Evolutionary conservation across 257 asterid species (phyloP), one percentile per base, ranked within the genome.

Genomic region (Ligustrum vulgare): DNA sequence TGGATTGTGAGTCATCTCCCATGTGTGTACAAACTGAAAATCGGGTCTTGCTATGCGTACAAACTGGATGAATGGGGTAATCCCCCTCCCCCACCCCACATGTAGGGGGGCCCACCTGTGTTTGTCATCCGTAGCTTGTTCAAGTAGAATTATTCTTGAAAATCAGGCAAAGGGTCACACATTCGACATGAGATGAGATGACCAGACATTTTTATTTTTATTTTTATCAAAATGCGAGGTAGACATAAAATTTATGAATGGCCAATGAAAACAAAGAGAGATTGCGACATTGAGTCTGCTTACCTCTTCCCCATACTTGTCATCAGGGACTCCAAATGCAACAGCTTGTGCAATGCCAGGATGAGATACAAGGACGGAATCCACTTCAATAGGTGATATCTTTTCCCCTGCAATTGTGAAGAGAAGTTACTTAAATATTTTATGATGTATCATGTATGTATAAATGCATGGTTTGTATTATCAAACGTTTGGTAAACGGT

Each of bases 281-380:
- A 72, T 70, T 67, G 34, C 15, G 72, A 28, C 10, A 9, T 45
- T 33, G 73, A 60, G 32, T 36, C 28, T 45, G 25, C 80, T 82
- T 84, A 95, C 98, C 88, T 95, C 99, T 86, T 95, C 99, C 15
- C 99, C 98, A 80, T 93, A 95, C 82, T 95, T 95, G 69, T 93
- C 98, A 75, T 95, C 99, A 0, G 99, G 98, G 66, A 93, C 95
- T 62, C 97, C 99, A 64, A 95, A 95, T 35, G 98, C 94, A 67
- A 95, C 98, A 18, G 92, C 98, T 82, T 93, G 90, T 60, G 96
- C 89, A 77, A 95, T 62, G 64, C 89, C 96, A 2, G 97, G 91
- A 84, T 93, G 98, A 36, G 99, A 89, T 78, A 90, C 79, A 28
- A 95, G 93, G 56, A 91, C 93, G 1, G 97, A 84, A 63, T 95